Conservation (phyloP, 495 filamentous ascomycete species). For the Neurospora sp. region DNA sequence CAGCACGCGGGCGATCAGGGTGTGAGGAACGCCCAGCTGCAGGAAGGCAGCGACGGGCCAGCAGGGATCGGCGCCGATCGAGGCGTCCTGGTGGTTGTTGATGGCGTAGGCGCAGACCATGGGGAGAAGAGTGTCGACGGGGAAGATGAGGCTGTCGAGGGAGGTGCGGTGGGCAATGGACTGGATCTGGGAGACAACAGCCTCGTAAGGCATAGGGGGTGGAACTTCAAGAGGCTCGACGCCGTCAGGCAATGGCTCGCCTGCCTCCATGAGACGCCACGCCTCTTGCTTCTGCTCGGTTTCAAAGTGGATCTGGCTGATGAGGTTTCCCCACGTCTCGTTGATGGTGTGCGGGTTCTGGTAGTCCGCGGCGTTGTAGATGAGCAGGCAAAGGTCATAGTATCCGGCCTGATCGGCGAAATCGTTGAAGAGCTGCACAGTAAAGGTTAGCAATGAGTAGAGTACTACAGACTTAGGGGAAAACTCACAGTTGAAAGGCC, state of each 20-base stretch:
- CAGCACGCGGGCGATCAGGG: constrained; percentile 63
- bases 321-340: constrained; percentile 73
- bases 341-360: constrained; percentile 72
- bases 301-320: constrained; percentile 59
- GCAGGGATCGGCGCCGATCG: constrained; percentile 45
- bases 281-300: constrained; percentile 40
- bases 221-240: constrained; percentile 9
- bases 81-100: constrained; percentile 56
- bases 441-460: constrained; percentile 16
- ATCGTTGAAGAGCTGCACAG: constrained; percentile 68
- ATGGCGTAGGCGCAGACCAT: constrained; percentile 70
- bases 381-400: constrained; percentile 83
- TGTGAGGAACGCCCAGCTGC: constrained; percentile 61
- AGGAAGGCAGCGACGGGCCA: constrained; percentile 83
- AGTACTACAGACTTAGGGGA: neutral
- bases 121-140: constrained; percentile 48
- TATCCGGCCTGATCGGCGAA: constrained; percentile 84
- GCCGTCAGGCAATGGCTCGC: constrained; percentile 6
- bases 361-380: constrained; percentile 81
- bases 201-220: constrained; percentile 61
- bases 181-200: constrained; percentile 61
- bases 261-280: constrained; percentile 14
- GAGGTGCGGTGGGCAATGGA: constrained; percentile 68
- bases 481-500: constrained; percentile 60
- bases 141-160: constrained; percentile 64